phyloP scores from a whole-genome alignment of 2,329 filamentous ascomycete genomes.

The Grosmannia serpens region DNA sequence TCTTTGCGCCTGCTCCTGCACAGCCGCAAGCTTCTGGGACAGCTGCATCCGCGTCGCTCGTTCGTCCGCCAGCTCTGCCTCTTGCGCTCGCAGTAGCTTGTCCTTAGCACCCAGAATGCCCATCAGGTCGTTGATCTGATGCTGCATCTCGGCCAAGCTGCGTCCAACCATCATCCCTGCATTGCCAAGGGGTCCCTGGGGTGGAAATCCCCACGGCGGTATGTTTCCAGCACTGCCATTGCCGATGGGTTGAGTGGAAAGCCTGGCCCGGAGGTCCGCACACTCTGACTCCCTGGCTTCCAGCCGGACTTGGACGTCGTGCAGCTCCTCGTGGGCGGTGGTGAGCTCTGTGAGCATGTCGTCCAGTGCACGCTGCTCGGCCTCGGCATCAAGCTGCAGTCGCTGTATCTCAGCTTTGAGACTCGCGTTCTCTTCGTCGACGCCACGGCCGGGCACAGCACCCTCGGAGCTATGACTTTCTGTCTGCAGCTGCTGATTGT shows the following conservation, averaged over 20 bases:
- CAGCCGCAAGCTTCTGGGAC: not conserved
- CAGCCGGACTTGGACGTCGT: not conserved
- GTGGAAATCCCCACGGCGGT: too few relatives aligned
- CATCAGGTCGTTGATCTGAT: not conserved
- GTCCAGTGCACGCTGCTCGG: not conserved
- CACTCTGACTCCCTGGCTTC: constrained; percentile 1
- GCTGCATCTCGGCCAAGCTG: not conserved
- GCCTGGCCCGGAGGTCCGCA: not conserved
- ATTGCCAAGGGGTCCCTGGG: too few relatives aligned
- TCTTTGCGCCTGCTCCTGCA: not conserved
- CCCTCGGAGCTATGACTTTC: not conserved
- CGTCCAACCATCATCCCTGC: too few relatives aligned
- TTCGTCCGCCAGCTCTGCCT: not conserved
- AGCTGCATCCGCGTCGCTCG: not conserved
- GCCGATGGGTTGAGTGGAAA: not conserved
- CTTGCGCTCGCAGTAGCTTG: not conserved
- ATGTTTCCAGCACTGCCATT: too few relatives aligned
- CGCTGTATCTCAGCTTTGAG: not conserved
- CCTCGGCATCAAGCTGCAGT: constrained; percentile 1
- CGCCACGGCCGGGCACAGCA: too few relatives aligned
- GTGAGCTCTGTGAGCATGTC: not conserved
- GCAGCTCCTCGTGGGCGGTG: not conserved
- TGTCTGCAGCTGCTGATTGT: not conserved
- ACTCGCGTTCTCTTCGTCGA: not conserved
- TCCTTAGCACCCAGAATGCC: not conserved